Conservation (phyloP, 208 protist genomes). For the Leishmania arabica region DNA sequence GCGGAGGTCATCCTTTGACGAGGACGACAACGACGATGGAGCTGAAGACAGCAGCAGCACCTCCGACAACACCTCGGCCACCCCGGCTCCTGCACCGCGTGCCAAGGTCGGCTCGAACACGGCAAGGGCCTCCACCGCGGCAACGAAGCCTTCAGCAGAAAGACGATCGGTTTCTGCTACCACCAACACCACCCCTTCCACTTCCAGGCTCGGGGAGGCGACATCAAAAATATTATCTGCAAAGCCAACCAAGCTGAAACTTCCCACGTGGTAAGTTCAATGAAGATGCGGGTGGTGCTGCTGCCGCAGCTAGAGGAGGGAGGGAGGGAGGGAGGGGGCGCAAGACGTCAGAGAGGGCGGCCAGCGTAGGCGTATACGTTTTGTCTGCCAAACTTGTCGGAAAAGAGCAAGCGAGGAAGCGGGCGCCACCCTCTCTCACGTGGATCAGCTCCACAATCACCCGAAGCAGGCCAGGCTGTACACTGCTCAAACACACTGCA, state of each 20-base stretch:
- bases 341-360: background rate
- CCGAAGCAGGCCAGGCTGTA: background rate
- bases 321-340: too few relatives aligned
- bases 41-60: background rate
- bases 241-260: constrained; percentile 26
- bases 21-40: constrained; percentile 23
- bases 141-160: background rate
- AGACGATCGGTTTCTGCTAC: background rate
- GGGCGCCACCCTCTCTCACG: too few relatives aligned
- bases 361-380: background rate
- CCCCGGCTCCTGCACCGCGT: background rate
- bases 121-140: background rate
- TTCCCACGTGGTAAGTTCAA: constrained; percentile 30
- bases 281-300: background rate
- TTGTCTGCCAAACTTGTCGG: background rate
- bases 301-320: background rate
- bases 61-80: background rate
- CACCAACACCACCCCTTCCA: background rate
- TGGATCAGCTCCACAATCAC: too few relatives aligned
- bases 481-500: background rate
- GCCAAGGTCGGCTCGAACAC: background rate
- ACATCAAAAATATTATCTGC: background rate
- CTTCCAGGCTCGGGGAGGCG: background rate
- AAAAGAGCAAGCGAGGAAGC: background rate
- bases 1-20: constrained; percentile 40